Base-by-base conservation (phyloP, 1,139 yeast species). In the Pichia sp. region DNA sequence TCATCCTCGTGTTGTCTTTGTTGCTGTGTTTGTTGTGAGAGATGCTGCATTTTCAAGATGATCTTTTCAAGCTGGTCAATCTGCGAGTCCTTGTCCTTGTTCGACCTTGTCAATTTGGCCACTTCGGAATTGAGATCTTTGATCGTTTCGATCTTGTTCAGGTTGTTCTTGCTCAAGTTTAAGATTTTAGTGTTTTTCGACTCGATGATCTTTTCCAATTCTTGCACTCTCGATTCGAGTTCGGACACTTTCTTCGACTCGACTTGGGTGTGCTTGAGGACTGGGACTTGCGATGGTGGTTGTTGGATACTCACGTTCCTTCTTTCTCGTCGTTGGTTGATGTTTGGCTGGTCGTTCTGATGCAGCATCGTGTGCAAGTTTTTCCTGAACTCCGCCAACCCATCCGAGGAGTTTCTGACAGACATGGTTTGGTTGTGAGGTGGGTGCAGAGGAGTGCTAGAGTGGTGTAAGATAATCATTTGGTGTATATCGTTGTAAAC, bases 181-280 rank as follows among this genome's bases (percentile, higher is more conserved):
- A 42, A 36, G 4, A 48, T 48, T 36, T 45, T 45, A 12, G 39
- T 30, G 20, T 46, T 46, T 34, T 51, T 51, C 15, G 27, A 21
- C 12, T 28, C 44, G 19, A 48, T 21, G 4, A 24, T n/a, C 11
- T 40, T 30, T 12, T 45, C 42, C 4, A 42, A 24, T 10, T 48
- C 44, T 24, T 30, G 9, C 8, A 40, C 15, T 27, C 38, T 34
- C 3, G 15, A 30, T 4, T 20, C 34, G 6, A 31, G 10, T 17
- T 38, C 9, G 11, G n/a, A 7, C 17, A 17, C 31, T 22, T n/a
- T 22, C 7, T 22, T 7, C 4, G 24, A 15, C 5, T 37, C 40
- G n/a, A n/a, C n/a, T 24, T 24, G 28, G 12, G 28, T 24, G 9
- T 2, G 28, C 28, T 3, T 24, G 9, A 12, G 9, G 3, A 24